Evolutionary conservation across 148 eudicot genomes (phyloP), one percentile per base, ranked within the genome.

Genomic region (Bassia scoparia): DNA sequence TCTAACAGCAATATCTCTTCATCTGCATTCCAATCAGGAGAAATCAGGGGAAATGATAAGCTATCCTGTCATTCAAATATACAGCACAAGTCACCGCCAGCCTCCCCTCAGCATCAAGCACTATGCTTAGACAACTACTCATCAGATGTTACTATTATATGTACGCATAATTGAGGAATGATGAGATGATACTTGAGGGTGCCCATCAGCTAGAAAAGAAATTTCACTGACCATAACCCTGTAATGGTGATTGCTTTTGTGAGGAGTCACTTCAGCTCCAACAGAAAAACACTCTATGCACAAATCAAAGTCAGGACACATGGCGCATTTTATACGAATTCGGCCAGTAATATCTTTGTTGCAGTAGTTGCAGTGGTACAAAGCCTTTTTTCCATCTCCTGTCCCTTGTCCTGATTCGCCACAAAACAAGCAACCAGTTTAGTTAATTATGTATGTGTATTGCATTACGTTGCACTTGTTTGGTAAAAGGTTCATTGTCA

Each of bases 351-450:
- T 82, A 71, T 89, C 94, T 84, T 87, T 87, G 80, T 76, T 85
- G 84, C 94, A 89, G 62, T 89, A 89, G 77, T 89, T 89, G 78
- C 90, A 89, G 58, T 89, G 94, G 71, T 87, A 89, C 65, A 84
- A 81, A 31, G 90, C 89, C 79, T 68, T 85, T 69, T 89, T 85
- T 61, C 90, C 89, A 60, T 86, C 90, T 31, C 79, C 78, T 60
- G 82, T 62, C 66, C 86, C 90, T 74, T 82, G 84, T 65, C 86
- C 89, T 87, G 59, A 61, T 35, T 38, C 69, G 31, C 16, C 50
- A 68, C 20, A 26, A 71, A 62, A 74, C 10, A 26, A 61, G 38
- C 56, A 53, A 52, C 33, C n/a, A 69, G 54, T 29, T 15, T 49
- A 68, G 5, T 6, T 37, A 38, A n/a, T 2, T 30, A 53, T 0